Base-by-base conservation (phyloP, 306 rosid species). In the Herpetospermum pedunculosum region DNA sequence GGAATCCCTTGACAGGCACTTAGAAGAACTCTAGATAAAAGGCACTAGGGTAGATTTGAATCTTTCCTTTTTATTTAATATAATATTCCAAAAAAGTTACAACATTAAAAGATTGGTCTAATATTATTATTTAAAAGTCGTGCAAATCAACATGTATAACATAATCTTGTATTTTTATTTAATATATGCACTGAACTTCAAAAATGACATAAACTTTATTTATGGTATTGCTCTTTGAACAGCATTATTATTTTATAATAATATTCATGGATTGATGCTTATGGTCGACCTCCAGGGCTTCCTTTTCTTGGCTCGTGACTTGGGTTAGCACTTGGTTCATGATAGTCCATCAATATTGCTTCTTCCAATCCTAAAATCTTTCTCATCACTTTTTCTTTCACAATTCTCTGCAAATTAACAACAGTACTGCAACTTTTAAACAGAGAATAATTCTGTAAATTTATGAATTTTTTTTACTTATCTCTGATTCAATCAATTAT, bases 301-400 rank as follows among this genome's bases (percentile, higher is more conserved):
- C 85, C 87, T 67, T 72, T 82, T 47, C 32, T 75, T 26, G 87
- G 85, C 5, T 77, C 87, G 38, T 87, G 88, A 19, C 26, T 73
- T 9, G 83, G 87, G 80, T 92, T 89, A 16, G 90, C 62, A 67
- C 72, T 43, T 29, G 90, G 87, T 2, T 83, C 84, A 8, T 58
- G 38, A 75, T 86, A 86, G 58, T 86, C 89, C 54, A 73, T 21
- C 79, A 72, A 28, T 57, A 73, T 25, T 21, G 4, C 73, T 48
- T 85, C 70, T 52, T 85, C 96, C 55, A 73, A 76, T 67, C 75
- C 77, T 26, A 82, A 19, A 11, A 88, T 73, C 79, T 81, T 73
- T 75, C 88, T 84, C 70, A 64, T 81, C 53, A 70, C 83, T 43
- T 79, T 81, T 70, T 44, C 76, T 52, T 37, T 32, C 41, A 44